These are phyloP conservation scores for Lepidopterella palustris DNA, from an alignment of 495 filamentous ascomycete species.

Conservation along the genomic window DNA sequence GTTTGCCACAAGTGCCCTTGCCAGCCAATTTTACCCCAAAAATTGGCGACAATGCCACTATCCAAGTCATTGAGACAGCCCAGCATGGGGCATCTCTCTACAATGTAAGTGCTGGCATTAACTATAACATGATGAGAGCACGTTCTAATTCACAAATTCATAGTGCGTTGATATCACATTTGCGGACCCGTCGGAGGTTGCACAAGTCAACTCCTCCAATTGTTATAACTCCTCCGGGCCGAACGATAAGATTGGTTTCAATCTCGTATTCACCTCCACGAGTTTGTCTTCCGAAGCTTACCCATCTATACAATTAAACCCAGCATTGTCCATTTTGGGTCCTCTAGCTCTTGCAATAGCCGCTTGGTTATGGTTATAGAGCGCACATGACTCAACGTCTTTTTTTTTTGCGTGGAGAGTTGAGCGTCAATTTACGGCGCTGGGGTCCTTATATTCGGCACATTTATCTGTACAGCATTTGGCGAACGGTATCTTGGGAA, in stretches of 20 bases:
- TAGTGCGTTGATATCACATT: conserved; percentile 92
- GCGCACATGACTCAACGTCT: background rate
- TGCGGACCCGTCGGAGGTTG: conserved; percentile 65
- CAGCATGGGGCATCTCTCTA: conserved; percentile 85
- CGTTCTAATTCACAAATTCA: conserved; percentile 4
- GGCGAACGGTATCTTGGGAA: background rate
- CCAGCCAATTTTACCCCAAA: conserved; percentile 66
- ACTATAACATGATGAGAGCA: conserved; percentile 8
- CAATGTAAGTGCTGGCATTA: conserved; percentile 59
- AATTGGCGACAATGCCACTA: conserved; percentile 83
- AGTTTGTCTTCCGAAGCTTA: conserved; percentile 15
- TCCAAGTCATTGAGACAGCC: conserved; percentile 86
- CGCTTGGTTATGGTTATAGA: conserved; percentile 20
- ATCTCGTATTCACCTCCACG: conserved; percentile 60
- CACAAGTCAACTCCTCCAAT: conserved; percentile 66
- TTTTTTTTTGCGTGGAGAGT: background rate
- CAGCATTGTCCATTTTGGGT: conserved; percentile 3
- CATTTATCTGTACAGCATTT: conserved; percentile 6
- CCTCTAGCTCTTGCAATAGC: conserved; percentile 10
- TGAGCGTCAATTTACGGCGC: background rate
- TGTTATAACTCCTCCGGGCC: conserved; percentile 66
- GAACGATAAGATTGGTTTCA: conserved; percentile 52
- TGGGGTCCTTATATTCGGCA: background rate
- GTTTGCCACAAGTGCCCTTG: conserved; percentile 83
- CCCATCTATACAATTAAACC: conserved; percentile 4